phyloP scores from a whole-genome alignment of 2,329 filamentous ascomycete genomes.

The Colletotrichum lupini region DNA sequence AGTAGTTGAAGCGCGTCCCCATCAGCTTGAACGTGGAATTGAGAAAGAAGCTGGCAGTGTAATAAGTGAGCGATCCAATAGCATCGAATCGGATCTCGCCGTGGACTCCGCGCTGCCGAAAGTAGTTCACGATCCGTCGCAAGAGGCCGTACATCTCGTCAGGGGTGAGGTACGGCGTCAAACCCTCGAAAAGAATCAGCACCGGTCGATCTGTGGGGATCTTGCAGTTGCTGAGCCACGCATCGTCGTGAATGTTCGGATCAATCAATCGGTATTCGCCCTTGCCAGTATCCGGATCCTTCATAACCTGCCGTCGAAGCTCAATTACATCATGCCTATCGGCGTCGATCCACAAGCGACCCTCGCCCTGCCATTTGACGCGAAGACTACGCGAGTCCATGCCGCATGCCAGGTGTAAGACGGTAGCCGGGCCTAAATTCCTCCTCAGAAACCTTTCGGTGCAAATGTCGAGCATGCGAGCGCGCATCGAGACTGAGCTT shows the following conservation, averaged over 20 bases:
- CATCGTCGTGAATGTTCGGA: conserved; percentile 39
- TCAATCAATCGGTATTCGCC: conserved; percentile 41
- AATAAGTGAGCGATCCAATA: conserved; percentile 5
- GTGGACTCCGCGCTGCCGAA: conserved; percentile 41
- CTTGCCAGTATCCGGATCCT: conserved; percentile 24
- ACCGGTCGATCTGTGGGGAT: conserved; percentile 45
- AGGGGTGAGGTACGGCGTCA: conserved; percentile 44
- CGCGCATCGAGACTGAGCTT: conserved; percentile 9
- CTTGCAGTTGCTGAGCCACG: conserved; percentile 41
- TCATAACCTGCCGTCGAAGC: conserved; percentile 42
- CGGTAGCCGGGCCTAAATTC: conserved; percentile 39
- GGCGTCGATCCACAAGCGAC: conserved; percentile 47
- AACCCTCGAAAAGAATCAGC: conserved; percentile 46
- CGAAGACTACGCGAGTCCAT: conserved; percentile 44
- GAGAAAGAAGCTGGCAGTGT: conserved; percentile 2
- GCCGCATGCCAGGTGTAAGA: conserved; percentile 46
- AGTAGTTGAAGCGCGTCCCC: conserved; percentile 19
- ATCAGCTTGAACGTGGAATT: conserved; percentile 8
- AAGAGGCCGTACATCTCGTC: conserved; percentile 40
- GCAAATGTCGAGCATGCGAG: conserved; percentile 39
- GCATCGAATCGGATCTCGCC: conserved; percentile 29
- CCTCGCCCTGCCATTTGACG: conserved; percentile 30
- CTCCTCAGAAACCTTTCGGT: conserved; percentile 40
- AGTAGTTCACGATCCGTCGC: conserved; percentile 39
- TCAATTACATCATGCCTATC: conserved; percentile 48